Conservation (phyloP, 2,329 filamentous ascomycete genomes). For the Xenoacremonium recifei region DNA sequence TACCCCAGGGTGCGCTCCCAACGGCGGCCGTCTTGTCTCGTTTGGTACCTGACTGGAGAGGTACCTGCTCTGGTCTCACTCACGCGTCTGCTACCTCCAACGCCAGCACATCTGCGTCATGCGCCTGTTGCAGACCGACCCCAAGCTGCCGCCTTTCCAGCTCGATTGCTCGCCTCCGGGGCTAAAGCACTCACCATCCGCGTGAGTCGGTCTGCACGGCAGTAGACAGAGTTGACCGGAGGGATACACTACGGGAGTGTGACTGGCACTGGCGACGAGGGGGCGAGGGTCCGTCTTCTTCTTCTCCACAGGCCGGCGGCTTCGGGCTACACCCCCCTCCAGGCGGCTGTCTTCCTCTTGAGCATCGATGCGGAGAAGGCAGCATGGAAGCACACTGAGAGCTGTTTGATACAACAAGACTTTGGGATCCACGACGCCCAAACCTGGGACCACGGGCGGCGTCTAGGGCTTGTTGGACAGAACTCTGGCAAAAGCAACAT, state of each 20-base stretch:
- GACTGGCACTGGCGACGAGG: slow-evolving; percentile 20
- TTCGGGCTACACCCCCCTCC: slow-evolving; percentile 18
- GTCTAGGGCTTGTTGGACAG: slow-evolving; percentile 19
- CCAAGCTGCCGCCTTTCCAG: slow-evolving; percentile 8
- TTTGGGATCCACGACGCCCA: slow-evolving; percentile 13
- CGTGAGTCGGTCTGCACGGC: slow-evolving; percentile 9
- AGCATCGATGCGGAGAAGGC: slow-evolving; percentile 20
- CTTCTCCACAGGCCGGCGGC: slow-evolving; percentile 16
- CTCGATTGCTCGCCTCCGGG: slow-evolving; percentile 6
- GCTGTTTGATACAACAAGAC: slow-evolving; percentile 25
- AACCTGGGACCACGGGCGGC: slow-evolving; percentile 9
- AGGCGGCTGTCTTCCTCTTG: slow-evolving; percentile 15
- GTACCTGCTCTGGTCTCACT: slow-evolving; percentile 11
- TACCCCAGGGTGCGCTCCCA: slow-evolving; percentile 18
- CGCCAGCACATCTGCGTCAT: too few species aligned
- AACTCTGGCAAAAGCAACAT: slow-evolving; percentile 16
- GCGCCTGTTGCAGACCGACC: slow-evolving; percentile 1
- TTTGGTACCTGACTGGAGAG: slow-evolving; percentile 7
- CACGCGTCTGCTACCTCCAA: too few species aligned
- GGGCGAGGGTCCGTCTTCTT: slow-evolving; percentile 9
- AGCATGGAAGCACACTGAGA: slow-evolving; percentile 14
- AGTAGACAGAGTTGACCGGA: slow-evolving; percentile 12
- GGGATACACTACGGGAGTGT: slow-evolving; percentile 24
- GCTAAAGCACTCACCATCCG: slow-evolving; percentile 9
- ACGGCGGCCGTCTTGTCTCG: slow-evolving; percentile 16